Base-by-base conservation (phyloP, 164 flowering plant species). In the Chloranthus sessilifolius region DNA sequence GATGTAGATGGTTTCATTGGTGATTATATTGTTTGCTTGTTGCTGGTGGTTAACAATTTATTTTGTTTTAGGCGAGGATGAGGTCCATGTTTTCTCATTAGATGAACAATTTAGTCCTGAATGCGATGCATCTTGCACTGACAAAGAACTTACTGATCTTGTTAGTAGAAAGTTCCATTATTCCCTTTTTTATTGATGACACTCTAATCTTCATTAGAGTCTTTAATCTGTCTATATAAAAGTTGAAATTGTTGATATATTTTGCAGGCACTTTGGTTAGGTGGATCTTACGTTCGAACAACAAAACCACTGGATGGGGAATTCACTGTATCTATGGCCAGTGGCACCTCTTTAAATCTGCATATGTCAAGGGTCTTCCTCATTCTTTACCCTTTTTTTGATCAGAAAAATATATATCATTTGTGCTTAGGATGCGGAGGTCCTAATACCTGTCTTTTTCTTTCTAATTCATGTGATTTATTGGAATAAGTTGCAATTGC, bases 211-310 rank as follows among this genome's bases (percentile, higher is more conserved):
- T n/a, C 47, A 16, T 20, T 40, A 33, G 22, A 16, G 14, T 37
- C n/a, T 26, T 11, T 49, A 19, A 35, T 11, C 53, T 48, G 20
- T 56, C 22, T 43, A 17, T 34, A 28, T 45, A n/a, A n/a, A n/a
- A n/a, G n/a, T 10, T 16, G 1, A 37, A 8, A 22, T 39, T 24
- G 16, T 38, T 25, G 17, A 1, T 50, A 17, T 24, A n/a, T 20
- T 39, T 51, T 58, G 29, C 63, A 91, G 99, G 95, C 95, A 69
- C 70, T 77, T 31, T 74, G 65, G 81, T 62, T 89, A 57, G 92
- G 95, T 64, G 99, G 99, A 38, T 82, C 95, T 24, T 92, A 88
- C 73, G 68, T 61, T 39, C 43, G 67, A 50, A 64, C 59, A n/a
- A 3, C 19, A 21, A 62, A 66, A 49, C 65, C 74, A 40, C 45